These are phyloP conservation scores for Ruellia speciosa DNA, from an alignment of 305 asterid species.

Conservation along the genomic window DNA sequence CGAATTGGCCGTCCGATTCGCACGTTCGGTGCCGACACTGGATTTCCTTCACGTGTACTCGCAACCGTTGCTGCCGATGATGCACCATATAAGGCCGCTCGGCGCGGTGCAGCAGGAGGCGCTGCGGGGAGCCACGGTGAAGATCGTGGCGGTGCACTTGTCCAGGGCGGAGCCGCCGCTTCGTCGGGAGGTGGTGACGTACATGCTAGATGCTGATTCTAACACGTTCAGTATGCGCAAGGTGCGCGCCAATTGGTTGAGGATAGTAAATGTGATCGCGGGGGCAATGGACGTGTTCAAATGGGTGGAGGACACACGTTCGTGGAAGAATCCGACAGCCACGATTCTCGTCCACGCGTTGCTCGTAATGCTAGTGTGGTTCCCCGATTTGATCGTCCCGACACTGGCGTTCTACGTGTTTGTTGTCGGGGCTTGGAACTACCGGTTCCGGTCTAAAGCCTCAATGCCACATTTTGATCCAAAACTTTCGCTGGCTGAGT, in stretches of 20 bases:
- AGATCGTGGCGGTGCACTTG: slow-evolving; percentile 55
- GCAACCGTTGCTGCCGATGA: slow-evolving; percentile 58
- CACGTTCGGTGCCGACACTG: slow-evolving; percentile 50
- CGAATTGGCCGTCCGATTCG: slow-evolving; percentile 56
- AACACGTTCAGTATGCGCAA: slow-evolving; percentile 63
- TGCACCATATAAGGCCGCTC: slow-evolving; percentile 75
- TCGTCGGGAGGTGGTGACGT: slow-evolving; percentile 57
- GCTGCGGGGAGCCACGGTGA: slow-evolving; percentile 40
- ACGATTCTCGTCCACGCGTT: slow-evolving; percentile 64
- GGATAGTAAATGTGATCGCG: slow-evolving; percentile 61
- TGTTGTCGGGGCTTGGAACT: slow-evolving; percentile 75
- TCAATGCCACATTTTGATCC: slow-evolving; percentile 58
- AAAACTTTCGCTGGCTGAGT: slow-evolving; percentile 52
- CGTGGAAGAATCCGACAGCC: slow-evolving; percentile 75
- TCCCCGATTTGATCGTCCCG: slow-evolving; percentile 71
- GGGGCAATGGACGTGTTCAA: slow-evolving; percentile 54
- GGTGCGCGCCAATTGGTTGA: slow-evolving; percentile 70
- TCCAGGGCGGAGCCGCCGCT: slow-evolving; percentile 79
- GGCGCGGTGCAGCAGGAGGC: slow-evolving; percentile 63
- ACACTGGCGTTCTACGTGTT: slow-evolving; percentile 65
- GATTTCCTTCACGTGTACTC: slow-evolving; percentile 70
- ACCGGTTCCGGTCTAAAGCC: slow-evolving; percentile 47
- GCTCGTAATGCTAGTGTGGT: slow-evolving; percentile 71
- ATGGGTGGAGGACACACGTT: slow-evolving; percentile 80
- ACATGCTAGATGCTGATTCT: slow-evolving; percentile 67